These are phyloP conservation scores for Juglanconis oblonga DNA, from an alignment of 2,329 filamentous ascomycete species.

Conservation along the genomic window DNA sequence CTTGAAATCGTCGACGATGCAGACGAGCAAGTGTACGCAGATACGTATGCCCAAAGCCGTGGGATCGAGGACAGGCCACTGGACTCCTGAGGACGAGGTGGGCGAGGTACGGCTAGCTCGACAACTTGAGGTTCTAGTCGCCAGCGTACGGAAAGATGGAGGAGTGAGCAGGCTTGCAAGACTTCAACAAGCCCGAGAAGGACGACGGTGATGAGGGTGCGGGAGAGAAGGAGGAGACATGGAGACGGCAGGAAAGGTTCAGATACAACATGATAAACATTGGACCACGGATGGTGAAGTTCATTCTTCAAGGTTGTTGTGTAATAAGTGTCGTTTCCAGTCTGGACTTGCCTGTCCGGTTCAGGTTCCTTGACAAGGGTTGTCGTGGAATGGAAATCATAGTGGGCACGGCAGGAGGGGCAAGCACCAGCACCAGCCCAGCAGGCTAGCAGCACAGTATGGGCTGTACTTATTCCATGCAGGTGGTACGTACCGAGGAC, in stretches of 20 bases:
- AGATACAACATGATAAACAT: slow-evolving; percentile 13
- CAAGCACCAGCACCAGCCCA: neutral
- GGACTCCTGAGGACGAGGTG: neutral
- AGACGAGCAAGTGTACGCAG: neutral
- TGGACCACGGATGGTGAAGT: slow-evolving; percentile 11
- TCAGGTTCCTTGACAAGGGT: slow-evolving; percentile 9
- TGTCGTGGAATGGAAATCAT: slow-evolving; percentile 13
- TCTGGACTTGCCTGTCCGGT: slow-evolving; percentile 4
- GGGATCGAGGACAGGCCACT: neutral
- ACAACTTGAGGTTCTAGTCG: slow-evolving; percentile 3
- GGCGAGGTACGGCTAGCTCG: neutral
- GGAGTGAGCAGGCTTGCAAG: neutral
- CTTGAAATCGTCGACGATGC: neutral
- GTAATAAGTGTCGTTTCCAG: slow-evolving; percentile 9
- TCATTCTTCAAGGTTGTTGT: slow-evolving; percentile 14
- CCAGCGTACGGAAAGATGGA: slow-evolving; percentile 5
- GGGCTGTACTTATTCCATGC: no score
- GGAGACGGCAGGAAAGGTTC: neutral
- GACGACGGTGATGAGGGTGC: neutral
- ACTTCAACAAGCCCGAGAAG: slow-evolving; percentile 2
- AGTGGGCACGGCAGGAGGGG: slow-evolving; percentile 12
- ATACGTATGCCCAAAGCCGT: neutral
- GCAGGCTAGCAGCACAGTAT: neutral
- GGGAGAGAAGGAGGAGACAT: neutral
- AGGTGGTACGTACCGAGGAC: no score